These are phyloP conservation scores for Olyra latifolia DNA, from an alignment of 176 grass and related monocot genomes.

Conservation along the genomic window DNA sequence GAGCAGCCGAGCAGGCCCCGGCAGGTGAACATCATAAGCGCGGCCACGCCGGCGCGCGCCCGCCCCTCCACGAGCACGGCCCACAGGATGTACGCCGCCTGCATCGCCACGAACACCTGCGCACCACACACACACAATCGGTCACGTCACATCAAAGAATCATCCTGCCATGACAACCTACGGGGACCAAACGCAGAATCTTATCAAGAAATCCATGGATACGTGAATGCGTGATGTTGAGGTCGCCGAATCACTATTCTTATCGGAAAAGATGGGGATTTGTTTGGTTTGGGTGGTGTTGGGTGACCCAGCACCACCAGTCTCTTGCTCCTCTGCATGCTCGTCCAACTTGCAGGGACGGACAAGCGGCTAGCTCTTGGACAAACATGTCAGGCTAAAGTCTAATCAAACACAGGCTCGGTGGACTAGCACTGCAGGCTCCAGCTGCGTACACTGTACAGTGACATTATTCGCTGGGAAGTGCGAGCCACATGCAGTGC, in stretches of 20 bases:
- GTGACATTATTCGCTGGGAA: background rate
- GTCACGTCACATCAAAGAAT: background rate
- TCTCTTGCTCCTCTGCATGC: background rate
- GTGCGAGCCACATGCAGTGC: background rate
- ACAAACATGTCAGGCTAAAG: background rate
- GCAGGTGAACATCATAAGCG: conserved; percentile 96
- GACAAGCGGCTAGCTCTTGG: no score
- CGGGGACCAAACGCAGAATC: conserved; percentile 21
- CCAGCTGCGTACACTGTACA: no score
- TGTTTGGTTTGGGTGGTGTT: background rate
- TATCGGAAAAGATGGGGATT: conserved; percentile 3
- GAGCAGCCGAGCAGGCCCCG: conserved; percentile 74
- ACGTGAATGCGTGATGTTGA: background rate
- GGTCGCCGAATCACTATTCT: background rate
- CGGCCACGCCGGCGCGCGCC: conserved; percentile 60
- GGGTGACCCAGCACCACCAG: background rate
- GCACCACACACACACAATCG: background rate
- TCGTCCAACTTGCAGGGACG: background rate
- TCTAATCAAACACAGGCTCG: background rate
- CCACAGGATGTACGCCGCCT: conserved; percentile 90
- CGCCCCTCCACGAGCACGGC: conserved; percentile 72
- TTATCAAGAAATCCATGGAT: conserved; percentile 27
- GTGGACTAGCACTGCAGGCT: no score
- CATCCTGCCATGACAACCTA: background rate
- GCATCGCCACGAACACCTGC: conserved; percentile 92